Conservation (phyloP, 768 basidiomycete genomes). For the Chlorophyllum brunneum region DNA sequence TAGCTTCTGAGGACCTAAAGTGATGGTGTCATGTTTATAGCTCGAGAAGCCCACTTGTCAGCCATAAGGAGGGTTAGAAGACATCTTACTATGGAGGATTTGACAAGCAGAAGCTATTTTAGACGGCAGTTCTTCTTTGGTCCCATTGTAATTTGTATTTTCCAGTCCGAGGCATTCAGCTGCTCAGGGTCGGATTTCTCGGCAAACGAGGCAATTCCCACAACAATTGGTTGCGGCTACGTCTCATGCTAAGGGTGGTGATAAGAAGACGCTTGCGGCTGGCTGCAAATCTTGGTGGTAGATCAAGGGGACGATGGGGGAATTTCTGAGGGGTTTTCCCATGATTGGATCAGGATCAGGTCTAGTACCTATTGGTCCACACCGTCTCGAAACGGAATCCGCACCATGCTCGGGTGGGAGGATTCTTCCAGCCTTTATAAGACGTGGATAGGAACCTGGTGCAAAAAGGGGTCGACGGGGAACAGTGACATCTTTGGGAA, state of each 20-base stretch:
- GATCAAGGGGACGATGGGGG: not conserved
- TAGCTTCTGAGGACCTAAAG: too few relatives aligned
- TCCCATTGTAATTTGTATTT: too few relatives aligned
- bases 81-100: not conserved
- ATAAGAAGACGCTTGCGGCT: not conserved
- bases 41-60: too few relatives aligned
- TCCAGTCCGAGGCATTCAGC: too few relatives aligned
- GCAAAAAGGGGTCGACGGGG: conserved; percentile 18
- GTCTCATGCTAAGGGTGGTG: too few relatives aligned
- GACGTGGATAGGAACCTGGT: conserved; percentile 14
- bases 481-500: conserved; percentile 8
- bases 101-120: not conserved
- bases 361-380: conserved; percentile 8
- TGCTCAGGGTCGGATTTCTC: too few relatives aligned
- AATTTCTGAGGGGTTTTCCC: not conserved
- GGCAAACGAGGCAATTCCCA: too few relatives aligned
- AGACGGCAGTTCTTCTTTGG: not conserved
- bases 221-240: too few relatives aligned
- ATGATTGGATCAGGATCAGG: conserved; percentile 14
- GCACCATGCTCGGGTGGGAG: conserved; percentile 12
- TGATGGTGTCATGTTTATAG: too few relatives aligned
- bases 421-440: conserved; percentile 13
- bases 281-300: not conserved
- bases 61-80: not conserved
- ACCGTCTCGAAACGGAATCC: conserved; percentile 9